Evolutionary conservation across 2,329 filamentous ascomycete genomes (phyloP), one percentile per base, ranked within the genome.

Genomic region (Mycosphaerella sp.): DNA sequence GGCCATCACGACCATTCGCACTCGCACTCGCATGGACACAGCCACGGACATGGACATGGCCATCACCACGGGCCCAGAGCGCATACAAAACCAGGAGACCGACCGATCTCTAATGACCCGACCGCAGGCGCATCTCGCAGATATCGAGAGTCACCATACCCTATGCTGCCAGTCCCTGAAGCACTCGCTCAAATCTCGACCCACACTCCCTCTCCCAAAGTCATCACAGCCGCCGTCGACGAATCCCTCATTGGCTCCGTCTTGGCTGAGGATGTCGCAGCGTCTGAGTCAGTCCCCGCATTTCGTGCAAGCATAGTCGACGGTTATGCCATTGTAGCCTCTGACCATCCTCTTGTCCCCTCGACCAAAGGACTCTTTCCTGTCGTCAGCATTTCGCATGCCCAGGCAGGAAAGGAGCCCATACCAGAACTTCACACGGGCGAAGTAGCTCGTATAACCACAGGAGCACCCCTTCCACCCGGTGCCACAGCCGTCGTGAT

Each of bases 221-320:
- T 81, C 1, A 66, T 81, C 27, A 79, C 74, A 42, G 71, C 75
- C 1, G 77, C 80, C 6, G 85, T 95, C 3, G 73, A 85, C 53
- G 75, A 78, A 30, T 70, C 71, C 1, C 73, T 97, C 0, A 79
- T 91, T 1, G 89, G 89, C 6, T 81, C 79, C 7, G 84, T 97
- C 0, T 74, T 98, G 1, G 89, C 91, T 0, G 82, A 89, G 65
- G 86, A 95, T 59, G 84, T 98, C 18, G 79, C 75, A 35, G 89
- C 93, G 0, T 72, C 72, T 3, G 91, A 96, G 66, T 81, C 85
- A 6, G 93, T 98, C 0, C 93, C 93, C 0, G 93, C 91, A 0
- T 98, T 95, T 71, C 78, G 89, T 52, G 93, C 93, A 14, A 97
- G 91, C 65, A 97, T 96, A 36, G 93, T 98, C 0, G 93, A 98